phyloP scores from a whole-genome alignment of 116 monocot species.

The Zostera marina region DNA sequence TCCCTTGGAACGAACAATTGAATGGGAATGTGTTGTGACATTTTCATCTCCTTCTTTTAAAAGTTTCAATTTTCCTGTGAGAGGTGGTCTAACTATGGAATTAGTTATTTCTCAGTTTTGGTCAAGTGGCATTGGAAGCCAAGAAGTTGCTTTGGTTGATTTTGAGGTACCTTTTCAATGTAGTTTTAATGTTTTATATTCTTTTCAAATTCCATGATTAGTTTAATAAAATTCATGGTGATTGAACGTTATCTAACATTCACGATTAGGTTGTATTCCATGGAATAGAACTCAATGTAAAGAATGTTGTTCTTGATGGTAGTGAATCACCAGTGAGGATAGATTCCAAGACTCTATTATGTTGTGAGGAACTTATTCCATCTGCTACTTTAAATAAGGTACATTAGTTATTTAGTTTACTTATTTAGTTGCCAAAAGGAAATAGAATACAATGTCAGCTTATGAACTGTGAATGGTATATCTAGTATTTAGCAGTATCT shows the following conservation, averaged over 20 bases:
- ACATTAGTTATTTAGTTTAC: conserved; percentile 2
- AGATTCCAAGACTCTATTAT: conserved; percentile 52
- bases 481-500: not conserved
- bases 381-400: conserved; percentile 66
- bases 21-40: conserved; percentile 64
- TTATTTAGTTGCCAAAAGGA: not conserved
- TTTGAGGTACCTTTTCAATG: conserved; percentile 67
- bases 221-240: not conserved
- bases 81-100: conserved; percentile 71
- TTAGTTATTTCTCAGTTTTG: conserved; percentile 81
- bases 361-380: conserved; percentile 73
- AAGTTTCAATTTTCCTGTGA: conserved; percentile 62
- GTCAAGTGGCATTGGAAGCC: conserved; percentile 90
- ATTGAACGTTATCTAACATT: not conserved
- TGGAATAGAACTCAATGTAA: conserved; percentile 45
- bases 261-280: conserved; percentile 59
- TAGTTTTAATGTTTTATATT: not conserved
- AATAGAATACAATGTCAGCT: not conserved
- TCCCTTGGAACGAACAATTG: conserved; percentile 62
- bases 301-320: conserved; percentile 61
- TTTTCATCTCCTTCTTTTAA: conserved; percentile 81
- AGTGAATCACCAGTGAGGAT: conserved; percentile 67
- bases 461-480: not conserved
- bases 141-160: conserved; percentile 60
- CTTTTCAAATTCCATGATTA: not conserved